A percentile compares a stretch with the other conserved stretches of the same genome.
Conservation (phyloP, 2,329 filamentous ascomycete genomes). For the Penicillium sp. region DNA sequence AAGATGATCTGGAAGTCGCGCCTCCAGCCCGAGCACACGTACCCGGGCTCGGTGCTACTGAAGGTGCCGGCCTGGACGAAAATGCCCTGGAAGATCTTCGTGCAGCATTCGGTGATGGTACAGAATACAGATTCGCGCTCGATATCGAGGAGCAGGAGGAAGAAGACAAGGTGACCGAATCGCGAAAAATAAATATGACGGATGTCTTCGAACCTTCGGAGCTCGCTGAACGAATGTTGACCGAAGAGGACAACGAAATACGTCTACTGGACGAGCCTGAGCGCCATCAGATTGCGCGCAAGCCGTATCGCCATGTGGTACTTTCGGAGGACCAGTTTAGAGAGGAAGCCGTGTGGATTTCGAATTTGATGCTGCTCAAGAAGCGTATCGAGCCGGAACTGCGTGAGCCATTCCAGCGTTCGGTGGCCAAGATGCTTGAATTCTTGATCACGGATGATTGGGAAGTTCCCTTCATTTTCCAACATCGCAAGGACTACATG, state of each 20-base stretch:
- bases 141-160: conserved; percentile 83
- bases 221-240: conserved; percentile 89
- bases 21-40: conserved; percentile 73
- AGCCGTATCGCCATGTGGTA: conserved; percentile 81
- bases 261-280: conserved; percentile 89
- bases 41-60: conserved; percentile 69
- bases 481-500: conserved; percentile 96
- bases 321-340: conserved; percentile 83
- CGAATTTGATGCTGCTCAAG: conserved; percentile 85
- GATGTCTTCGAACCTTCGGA: conserved; percentile 98
- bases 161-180: conserved; percentile 75
- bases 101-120: conserved; percentile 91
- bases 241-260: conserved; percentile 91
- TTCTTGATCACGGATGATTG: conserved; percentile 94
- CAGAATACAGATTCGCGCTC: conserved; percentile 93
- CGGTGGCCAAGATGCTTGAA: conserved; percentile 88
- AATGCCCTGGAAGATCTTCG: conserved; percentile 95
- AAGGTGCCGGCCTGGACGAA: conserved; percentile 85
- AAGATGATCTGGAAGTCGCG: conserved; percentile 87
- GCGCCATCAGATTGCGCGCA: conserved; percentile 88
- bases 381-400: conserved; percentile 76
- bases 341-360: conserved; percentile 91
- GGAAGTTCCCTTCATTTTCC: conserved; percentile 96
- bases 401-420: conserved; percentile 80
- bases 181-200: conserved; percentile 88